Base-by-base conservation (phyloP, 345 rosid genomes). In the Erysimum cheiranthoides region DNA sequence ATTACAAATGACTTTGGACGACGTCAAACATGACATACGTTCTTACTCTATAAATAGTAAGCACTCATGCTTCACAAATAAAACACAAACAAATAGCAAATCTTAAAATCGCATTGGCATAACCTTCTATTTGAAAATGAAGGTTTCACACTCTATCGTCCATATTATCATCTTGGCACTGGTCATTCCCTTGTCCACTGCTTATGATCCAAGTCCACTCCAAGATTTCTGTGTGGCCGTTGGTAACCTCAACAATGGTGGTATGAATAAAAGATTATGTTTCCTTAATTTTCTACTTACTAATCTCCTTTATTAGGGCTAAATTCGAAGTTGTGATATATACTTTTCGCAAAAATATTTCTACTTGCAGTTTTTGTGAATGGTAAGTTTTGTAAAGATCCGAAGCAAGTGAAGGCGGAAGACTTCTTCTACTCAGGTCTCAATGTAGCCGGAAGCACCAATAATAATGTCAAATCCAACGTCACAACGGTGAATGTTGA, bases 381-480 rank as follows among this genome's bases (percentile, higher is more conserved):
- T 46, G 80, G 80, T 28, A 76, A 76, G 32, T 62, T 70, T 10
- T 74, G 78, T 18, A 74, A 74, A 61, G 78, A 74, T 35, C 68
- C 68, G 0, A 75, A 58, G 43, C 61, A 66, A 43, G 79, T 11
- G 1, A 67, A 67, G 39, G 73, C 73, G 8, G 73, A 67, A 1
- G 68, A 75, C 7, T 75, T 75, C 40, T 75, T 75, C 68, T 75
- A 0, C 50, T 49, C 67, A 13, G 79, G 73, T 4, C 79, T 75
- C n/a, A 67, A 75, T 17, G 8, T 4, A 5, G 61, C 79, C 0
- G 79, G 73, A 49, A 28, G 3, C 61, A 75, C 79, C 0, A 2
- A 75, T 7, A 75, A 75, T 18, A n/a, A 59, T 5, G 79, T 75
- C 51, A 58, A 51, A 28, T 75, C 79, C 51, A 75, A 75, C 34